Conservation (phyloP, 345 rosid genomes). For the Brassica rapa region DNA sequence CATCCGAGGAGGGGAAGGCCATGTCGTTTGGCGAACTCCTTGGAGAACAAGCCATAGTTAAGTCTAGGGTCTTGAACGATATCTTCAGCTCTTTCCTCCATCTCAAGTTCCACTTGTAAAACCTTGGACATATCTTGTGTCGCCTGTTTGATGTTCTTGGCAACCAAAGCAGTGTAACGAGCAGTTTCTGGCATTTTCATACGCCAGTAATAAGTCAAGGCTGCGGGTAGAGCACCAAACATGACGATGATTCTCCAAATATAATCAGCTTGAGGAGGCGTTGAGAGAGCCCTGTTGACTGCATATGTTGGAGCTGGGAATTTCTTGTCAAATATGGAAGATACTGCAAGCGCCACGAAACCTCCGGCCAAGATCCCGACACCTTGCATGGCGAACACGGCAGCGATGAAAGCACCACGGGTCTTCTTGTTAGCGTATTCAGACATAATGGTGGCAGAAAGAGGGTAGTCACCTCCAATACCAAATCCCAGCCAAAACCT, state of each 20-base stretch:
- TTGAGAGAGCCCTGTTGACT: slow-evolving; percentile 29
- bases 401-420: not conserved
- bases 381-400: not conserved
- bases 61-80: not conserved
- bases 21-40: not conserved
- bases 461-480: not conserved
- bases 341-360: slow-evolving; percentile 47
- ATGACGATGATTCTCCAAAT: not conserved
- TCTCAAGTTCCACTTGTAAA: not conserved
- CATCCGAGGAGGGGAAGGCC: not conserved
- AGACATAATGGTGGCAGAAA: not conserved
- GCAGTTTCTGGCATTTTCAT: not conserved
- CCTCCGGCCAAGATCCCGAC: slow-evolving; percentile 45
- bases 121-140: not conserved
- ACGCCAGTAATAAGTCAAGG: not conserved
- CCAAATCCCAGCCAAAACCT: not conserved
- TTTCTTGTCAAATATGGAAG: slow-evolving; percentile 39
- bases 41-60: slow-evolving; percentile 1
- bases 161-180: not conserved
- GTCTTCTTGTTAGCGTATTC: not conserved
- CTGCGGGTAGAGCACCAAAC: not conserved
- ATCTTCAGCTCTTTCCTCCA: not conserved
- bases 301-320: slow-evolving; percentile 50
- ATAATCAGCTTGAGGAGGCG: not conserved
- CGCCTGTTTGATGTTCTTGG: not conserved